Base-by-base conservation (phyloP, 2,329 filamentous ascomycete species). In the Calonectria pseudoreteaudii region DNA sequence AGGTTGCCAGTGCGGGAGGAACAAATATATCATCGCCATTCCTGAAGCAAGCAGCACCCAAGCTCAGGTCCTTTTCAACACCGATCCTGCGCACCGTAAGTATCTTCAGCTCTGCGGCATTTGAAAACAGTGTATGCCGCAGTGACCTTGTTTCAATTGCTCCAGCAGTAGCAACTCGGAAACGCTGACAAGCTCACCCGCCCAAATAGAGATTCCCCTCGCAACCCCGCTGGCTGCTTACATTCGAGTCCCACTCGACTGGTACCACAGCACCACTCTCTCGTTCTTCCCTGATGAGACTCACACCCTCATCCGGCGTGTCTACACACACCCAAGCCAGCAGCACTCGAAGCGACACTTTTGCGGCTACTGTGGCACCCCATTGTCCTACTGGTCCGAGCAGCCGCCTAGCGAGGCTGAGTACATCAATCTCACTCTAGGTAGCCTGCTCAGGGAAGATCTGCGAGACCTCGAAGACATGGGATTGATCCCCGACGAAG, bases 311-410 rank as follows among this genome's bases (percentile, higher is more conserved):
- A 95, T 95, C 81, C 91, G 91, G 70, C 90, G 93, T 50, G 88
- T 90, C 62, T 95, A 94, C 83, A 91, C 91, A 13, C 90, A 92
- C 28, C 87, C 87, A 3, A 85, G 87, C 78, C 89, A 90, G 67
- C 88, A 89, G 66, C 86, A 90, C 79, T 88, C 91, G 1, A 92
- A 93, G 82, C 92, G 94, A 65, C 91, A 95, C 78, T 98, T 98
- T 84, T 98, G 96, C 85, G 96, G 96, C 30, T 97, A 94, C 86
- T 98, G 96, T 83, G 96, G 96, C 67, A 98, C 95, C 0, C 94
- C 94, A 16, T 87, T 98, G 68, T 93, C 93, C 0, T 95, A 93
- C 79, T 98, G 95, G 95, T 93, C 92, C 60, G 95, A 98, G 83
- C 85, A 91, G 30, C 93, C 94, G 0, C 86, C 84, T 0, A 88